phyloP scores from a whole-genome alignment of 495 filamentous ascomycete genomes.

The Viridothelium virens region DNA sequence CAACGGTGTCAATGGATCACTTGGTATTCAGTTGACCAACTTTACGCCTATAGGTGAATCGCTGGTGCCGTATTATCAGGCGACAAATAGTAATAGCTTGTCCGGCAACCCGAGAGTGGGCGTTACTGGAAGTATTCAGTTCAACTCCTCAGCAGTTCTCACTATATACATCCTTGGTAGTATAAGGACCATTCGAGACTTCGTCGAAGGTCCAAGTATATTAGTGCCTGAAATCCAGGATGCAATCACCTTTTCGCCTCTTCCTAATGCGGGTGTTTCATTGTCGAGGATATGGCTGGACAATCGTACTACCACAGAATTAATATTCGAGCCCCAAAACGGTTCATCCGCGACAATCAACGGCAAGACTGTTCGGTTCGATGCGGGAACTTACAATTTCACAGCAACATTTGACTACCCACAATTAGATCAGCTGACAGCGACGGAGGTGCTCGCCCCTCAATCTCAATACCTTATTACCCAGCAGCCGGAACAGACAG shows the following conservation, averaged over 20 bases:
- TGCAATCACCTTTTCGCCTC: slow-evolving; percentile 40
- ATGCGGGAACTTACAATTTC: slow-evolving; percentile 49
- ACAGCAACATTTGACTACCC: slow-evolving; percentile 55
- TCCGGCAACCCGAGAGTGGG: slow-evolving; percentile 42
- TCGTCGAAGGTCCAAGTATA: slow-evolving; percentile 49
- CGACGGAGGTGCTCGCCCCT: slow-evolving; percentile 44
- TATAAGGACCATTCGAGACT: slow-evolving; percentile 55
- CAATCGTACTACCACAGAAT: slow-evolving; percentile 47
- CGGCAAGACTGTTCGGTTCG: slow-evolving; percentile 42
- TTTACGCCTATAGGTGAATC: slow-evolving; percentile 32
- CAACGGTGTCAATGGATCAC: slow-evolving; percentile 47
- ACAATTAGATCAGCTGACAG: slow-evolving; percentile 47
- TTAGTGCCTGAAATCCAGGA: slow-evolving; percentile 47
- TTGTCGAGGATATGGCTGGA: slow-evolving; percentile 54
- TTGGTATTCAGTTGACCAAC: slow-evolving; percentile 46
- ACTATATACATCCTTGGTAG: slow-evolving; percentile 51
- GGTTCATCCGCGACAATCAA: slow-evolving; percentile 30
- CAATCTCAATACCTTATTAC: slow-evolving; percentile 40
- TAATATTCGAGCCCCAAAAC: slow-evolving; percentile 40
- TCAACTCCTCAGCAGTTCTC: slow-evolving; percentile 50
- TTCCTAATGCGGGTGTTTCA: slow-evolving; percentile 37
- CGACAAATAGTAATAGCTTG: slow-evolving; percentile 21
- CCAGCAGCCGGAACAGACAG: slow-evolving; percentile 40
- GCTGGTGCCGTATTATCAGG: slow-evolving; percentile 35
- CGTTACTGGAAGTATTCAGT: slow-evolving; percentile 43